Evolutionary conservation across 352 stramenopile genomes (phyloP).

Genomic region (Thraustochytrium striatum): DNA sequence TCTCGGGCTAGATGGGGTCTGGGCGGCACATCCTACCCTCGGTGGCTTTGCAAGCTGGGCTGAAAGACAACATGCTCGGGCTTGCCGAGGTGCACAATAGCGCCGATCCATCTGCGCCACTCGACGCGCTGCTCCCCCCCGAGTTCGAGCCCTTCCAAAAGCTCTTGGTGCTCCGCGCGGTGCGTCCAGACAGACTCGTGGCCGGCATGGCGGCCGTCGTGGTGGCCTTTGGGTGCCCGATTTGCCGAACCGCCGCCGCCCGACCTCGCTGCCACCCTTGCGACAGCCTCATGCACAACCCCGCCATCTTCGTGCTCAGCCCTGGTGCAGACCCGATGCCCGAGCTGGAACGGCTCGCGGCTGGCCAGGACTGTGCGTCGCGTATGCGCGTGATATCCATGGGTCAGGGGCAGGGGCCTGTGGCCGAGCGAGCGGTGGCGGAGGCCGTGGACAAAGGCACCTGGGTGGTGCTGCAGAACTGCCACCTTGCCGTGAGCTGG

Average conservation of each 20-base stretch:
- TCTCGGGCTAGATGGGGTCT: slow-evolving; percentile 61
- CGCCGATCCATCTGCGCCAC: slow-evolving; percentile 69
- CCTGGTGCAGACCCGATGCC: slow-evolving; percentile 87
- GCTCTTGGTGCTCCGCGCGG: slow-evolving; percentile 80
- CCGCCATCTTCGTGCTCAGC: slow-evolving; percentile 89
- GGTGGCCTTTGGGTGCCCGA: slow-evolving; percentile 63
- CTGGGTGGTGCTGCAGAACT: slow-evolving; percentile 94
- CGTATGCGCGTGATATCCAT: slow-evolving; percentile 86
- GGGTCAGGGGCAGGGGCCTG: slow-evolving; percentile 82
- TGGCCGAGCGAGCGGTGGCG: slow-evolving; percentile 82
- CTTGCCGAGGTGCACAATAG: slow-evolving; percentile 64
- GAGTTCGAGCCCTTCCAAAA: slow-evolving; percentile 75
- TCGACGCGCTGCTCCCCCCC: slow-evolving; percentile 61
- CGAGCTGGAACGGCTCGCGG: slow-evolving; percentile 81
- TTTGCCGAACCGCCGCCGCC: slow-evolving; percentile 88
- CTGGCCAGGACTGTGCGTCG: slow-evolving; percentile 79
- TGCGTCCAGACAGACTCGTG: slow-evolving; percentile 85
- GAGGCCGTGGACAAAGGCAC: slow-evolving; percentile 75
- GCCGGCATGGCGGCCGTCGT: slow-evolving; percentile 81
- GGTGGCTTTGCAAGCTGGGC: background rate
- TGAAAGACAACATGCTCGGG: slow-evolving; percentile 53
- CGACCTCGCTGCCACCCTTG: slow-evolving; percentile 80
- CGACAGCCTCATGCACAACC: slow-evolving; percentile 83
- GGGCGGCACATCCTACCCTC: slow-evolving; percentile 59
- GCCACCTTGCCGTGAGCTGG: slow-evolving; percentile 87